Conservation (phyloP, 805 yeast genomes). For the Suhomyces sp. region DNA sequence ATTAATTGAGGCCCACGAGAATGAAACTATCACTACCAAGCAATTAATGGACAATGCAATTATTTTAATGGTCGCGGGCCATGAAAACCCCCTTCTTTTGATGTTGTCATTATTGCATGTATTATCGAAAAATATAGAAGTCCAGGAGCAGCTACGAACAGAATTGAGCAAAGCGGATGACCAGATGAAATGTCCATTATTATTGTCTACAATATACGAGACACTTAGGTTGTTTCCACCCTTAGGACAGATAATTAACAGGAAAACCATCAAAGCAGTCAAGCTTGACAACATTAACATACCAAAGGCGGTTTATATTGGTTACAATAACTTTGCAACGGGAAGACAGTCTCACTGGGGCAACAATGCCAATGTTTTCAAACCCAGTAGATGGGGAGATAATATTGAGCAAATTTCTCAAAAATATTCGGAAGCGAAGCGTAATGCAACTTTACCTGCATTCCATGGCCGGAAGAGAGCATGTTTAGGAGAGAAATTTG, state of each 20-base stretch:
- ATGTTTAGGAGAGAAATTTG: slow-evolving; percentile 59
- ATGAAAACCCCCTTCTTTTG: slow-evolving; percentile 58
- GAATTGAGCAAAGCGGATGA: slow-evolving; percentile 9
- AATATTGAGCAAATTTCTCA: slow-evolving; percentile 33
- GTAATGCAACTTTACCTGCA: slow-evolving; percentile 45
- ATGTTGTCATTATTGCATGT: slow-evolving; percentile 46
- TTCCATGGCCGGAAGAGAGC: slow-evolving; percentile 62
- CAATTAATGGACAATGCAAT: slow-evolving; percentile 55
- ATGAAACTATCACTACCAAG: slow-evolving; percentile 36
- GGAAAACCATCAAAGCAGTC: slow-evolving; percentile 39
- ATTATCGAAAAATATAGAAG: slow-evolving; percentile 39
- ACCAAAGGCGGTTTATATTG: slow-evolving; percentile 52
- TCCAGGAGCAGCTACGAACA: slow-evolving; percentile 31
- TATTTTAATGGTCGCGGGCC: slow-evolving; percentile 59
- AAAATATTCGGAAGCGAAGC: slow-evolving; percentile 44
- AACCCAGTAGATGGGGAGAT: slow-evolving; percentile 53
- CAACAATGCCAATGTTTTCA: slow-evolving; percentile 38
- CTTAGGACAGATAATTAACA: slow-evolving; percentile 52
- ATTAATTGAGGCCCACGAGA: slow-evolving; percentile 38
- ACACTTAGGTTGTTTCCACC: slow-evolving; percentile 55
- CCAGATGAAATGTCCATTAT: slow-evolving; percentile 14
- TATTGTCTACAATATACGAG: slow-evolving; percentile 42
- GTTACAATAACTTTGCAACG: slow-evolving; percentile 53
- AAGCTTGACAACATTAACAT: slow-evolving; percentile 44
- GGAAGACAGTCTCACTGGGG: slow-evolving; percentile 51